These are phyloP conservation scores for Rhizophora mangle DNA, from an alignment of 345 rosid species.

Conservation along the genomic window DNA sequence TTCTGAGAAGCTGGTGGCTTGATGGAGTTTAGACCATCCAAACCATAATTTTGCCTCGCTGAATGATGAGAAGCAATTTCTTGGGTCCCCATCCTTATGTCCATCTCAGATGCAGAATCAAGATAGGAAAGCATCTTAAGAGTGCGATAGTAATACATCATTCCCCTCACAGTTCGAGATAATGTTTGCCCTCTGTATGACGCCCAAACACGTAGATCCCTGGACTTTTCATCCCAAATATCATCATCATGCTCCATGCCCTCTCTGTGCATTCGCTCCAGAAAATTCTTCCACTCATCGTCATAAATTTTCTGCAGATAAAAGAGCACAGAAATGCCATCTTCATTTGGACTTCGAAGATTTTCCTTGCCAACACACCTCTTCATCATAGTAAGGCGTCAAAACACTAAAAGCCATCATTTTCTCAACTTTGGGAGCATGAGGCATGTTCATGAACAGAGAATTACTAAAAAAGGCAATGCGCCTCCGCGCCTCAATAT, in stretches of 20 bases:
- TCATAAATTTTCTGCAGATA: conserved; percentile 82
- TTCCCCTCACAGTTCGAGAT: conserved; percentile 86
- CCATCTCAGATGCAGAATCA: conserved; percentile 86
- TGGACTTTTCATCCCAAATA: conserved; percentile 58
- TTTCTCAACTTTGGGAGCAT: conserved; percentile 76
- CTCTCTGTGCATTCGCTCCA: conserved; percentile 80
- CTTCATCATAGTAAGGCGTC: conserved; percentile 91
- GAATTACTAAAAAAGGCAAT: conserved; percentile 92
- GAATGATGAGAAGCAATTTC: conserved; percentile 47
- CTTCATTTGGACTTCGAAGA: conserved; percentile 75
- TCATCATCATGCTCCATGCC: conserved; percentile 69
- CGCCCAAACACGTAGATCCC: conserved; percentile 91
- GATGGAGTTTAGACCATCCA: conserved; percentile 18
- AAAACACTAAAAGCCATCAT: conserved; percentile 94
- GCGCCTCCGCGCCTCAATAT: conserved; percentile 81
- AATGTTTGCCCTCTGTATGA: conserved; percentile 93
- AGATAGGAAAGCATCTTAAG: conserved; percentile 81
- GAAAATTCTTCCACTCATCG: conserved; percentile 85
- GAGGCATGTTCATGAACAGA: conserved; percentile 93
- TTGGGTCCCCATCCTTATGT: conserved; percentile 56
- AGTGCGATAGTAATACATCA: conserved; percentile 93
- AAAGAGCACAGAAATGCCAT: conserved; percentile 78
- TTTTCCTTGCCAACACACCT: conserved; percentile 61
- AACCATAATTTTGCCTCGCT: conserved; percentile 21
- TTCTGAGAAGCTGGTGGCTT: conserved; percentile 27